phyloP scores from a whole-genome alignment of 306 rosid genomes.

The Oxytropis ochrocephala region DNA sequence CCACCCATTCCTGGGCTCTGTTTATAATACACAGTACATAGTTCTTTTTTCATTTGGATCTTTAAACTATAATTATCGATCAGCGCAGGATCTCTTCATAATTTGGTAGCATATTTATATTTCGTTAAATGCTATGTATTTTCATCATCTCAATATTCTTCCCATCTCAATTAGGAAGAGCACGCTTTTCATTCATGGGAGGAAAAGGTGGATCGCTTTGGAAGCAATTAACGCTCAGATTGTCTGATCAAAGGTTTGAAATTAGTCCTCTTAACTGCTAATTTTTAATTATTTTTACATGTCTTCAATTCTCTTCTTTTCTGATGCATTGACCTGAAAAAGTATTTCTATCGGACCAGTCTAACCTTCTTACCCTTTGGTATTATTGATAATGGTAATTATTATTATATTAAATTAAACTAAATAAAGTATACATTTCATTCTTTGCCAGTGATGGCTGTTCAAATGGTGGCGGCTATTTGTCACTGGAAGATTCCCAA shows the following conservation, averaged over 20 bases:
- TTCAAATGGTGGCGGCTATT: conserved; percentile 56
- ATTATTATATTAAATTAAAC: background rate
- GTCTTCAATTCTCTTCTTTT: conserved; percentile 8
- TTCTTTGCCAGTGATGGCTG: conserved; percentile 45
- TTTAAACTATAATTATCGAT: background rate
- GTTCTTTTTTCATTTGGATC: conserved; percentile 3
- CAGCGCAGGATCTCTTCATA: conserved; percentile 1
- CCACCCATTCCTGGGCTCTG: background rate
- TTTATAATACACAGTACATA: background rate
- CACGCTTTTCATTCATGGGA: conserved; percentile 96
- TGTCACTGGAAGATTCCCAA: conserved; percentile 66
- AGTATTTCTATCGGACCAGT: background rate
- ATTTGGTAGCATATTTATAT: background rate
- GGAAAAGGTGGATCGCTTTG: conserved; percentile 90
- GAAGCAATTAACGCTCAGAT: conserved; percentile 75
- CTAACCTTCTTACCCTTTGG: background rate
- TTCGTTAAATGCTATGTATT: background rate
- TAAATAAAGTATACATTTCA: background rate
- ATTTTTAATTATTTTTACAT: background rate
- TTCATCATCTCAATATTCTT: background rate
- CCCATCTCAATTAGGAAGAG: conserved; percentile 57
- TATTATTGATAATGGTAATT: background rate
- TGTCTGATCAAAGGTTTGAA: conserved; percentile 72
- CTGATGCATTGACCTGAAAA: conserved; percentile 4
- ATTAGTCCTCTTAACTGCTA: conserved; percentile 5